These are phyloP conservation scores for Aegle marmelos DNA, from an alignment of 345 rosid species.

Conservation along the genomic window DNA sequence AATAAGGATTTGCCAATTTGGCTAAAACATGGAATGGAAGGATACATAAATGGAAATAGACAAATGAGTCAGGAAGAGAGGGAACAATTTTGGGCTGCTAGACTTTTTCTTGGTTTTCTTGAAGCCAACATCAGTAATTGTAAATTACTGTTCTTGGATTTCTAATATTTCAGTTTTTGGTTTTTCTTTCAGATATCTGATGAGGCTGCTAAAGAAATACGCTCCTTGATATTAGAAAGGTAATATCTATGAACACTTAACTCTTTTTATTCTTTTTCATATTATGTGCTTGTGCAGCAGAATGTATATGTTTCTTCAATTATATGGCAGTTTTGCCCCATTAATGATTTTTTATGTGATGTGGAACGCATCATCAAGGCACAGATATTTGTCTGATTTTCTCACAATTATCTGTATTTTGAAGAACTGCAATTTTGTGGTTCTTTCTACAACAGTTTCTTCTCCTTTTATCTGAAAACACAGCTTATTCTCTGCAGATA, in stretches of 20 bases:
- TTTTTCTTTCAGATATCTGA: constrained; percentile 66
- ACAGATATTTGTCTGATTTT: background rate
- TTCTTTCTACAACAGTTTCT: background rate
- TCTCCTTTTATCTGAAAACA: background rate
- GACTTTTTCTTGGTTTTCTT: background rate
- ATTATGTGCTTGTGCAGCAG: background rate
- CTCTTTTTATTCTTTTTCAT: background rate
- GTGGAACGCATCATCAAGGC: background rate
- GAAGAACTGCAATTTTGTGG: background rate
- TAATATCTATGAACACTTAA: constrained; percentile 17
- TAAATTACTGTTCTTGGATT: constrained; percentile 1
- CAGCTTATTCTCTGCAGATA: constrained; percentile 47
- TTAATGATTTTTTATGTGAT: background rate
- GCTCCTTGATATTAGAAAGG: constrained; percentile 71
- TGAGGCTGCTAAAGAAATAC: constrained; percentile 80
- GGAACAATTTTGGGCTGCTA: background rate
- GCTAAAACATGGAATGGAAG: constrained; percentile 7
- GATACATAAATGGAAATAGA: background rate
- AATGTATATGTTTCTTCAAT: background rate
- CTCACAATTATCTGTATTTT: background rate
- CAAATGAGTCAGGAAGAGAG: background rate
- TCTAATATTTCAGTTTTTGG: constrained; percentile 13
- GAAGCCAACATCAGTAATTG: background rate
- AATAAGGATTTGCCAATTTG: background rate
- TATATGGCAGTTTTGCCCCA: background rate